Evolutionary conservation across 1,284 basidiomycete genomes (phyloP).

Genomic region (Trichosporon ovoides): DNA sequence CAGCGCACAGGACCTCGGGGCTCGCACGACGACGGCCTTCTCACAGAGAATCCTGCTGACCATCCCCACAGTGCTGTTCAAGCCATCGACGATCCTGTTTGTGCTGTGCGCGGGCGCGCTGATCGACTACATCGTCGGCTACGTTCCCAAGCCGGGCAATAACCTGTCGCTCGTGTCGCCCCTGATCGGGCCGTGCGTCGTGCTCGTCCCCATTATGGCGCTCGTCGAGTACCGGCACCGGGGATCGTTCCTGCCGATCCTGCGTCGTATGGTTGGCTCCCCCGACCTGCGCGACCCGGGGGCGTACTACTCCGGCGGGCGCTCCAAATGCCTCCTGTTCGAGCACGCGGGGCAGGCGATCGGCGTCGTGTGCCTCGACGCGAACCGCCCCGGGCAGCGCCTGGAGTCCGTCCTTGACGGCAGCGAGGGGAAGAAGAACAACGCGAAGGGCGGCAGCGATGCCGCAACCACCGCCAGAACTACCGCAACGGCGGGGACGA

Average conservation of each 20-base stretch:
- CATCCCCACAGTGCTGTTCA: slow-evolving; percentile 54
- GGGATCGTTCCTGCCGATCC: slow-evolving; percentile 38
- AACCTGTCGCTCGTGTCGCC: slow-evolving; percentile 56
- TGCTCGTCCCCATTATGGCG: slow-evolving; percentile 62
- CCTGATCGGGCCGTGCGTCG: slow-evolving; percentile 61
- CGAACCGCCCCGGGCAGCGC: slow-evolving; percentile 42
- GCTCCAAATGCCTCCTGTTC: slow-evolving; percentile 59
- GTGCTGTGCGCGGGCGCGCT: slow-evolving; percentile 60
- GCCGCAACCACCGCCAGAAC: too few relatives aligned
- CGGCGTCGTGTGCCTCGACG: slow-evolving; percentile 66
- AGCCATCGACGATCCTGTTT: slow-evolving; percentile 57
- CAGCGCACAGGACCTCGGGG: too few relatives aligned
- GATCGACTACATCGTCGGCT: slow-evolving; percentile 59
- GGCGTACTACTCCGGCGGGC: slow-evolving; percentile 59
- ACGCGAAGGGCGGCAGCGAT: too few relatives aligned
- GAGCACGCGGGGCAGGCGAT: slow-evolving; percentile 59
- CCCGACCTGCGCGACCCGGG: slow-evolving; percentile 58
- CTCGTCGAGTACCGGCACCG: slow-evolving; percentile 55
- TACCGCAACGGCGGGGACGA: too few relatives aligned
- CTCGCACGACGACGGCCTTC: not conserved
- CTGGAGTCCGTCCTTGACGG: slow-evolving; percentile 10
- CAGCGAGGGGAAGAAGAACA: not conserved
- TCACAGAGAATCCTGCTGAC: not conserved
- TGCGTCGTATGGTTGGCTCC: slow-evolving; percentile 56
- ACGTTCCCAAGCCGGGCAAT: slow-evolving; percentile 56